phyloP scores from a whole-genome alignment of 78 protist species.

The Guillardia theta region DNA sequence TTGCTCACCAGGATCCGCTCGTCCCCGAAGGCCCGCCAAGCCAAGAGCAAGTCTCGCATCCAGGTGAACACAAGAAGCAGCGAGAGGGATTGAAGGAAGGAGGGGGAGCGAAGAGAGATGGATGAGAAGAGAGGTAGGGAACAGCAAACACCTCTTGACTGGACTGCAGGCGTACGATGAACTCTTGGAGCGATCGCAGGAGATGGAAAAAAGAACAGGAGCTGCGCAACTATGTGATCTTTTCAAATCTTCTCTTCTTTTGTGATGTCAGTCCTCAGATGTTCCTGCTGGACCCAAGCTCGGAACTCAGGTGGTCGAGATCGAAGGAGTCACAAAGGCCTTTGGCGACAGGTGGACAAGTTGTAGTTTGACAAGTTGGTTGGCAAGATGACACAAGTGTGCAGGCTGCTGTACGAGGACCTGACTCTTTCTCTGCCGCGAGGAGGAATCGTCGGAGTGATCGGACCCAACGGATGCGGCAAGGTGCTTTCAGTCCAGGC shows the following conservation, averaged over 20 bases:
- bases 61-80: too few relatives aligned
- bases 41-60: conserved; percentile 50
- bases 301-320: background rate
- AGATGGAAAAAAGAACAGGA: background rate
- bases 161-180: background rate
- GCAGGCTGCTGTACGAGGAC: conserved; percentile 29
- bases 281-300: background rate
- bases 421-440: conserved; percentile 37
- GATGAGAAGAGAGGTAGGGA: too few relatives aligned
- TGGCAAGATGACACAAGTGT: too few relatives aligned
- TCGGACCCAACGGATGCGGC: conserved; percentile 55
- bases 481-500: background rate
- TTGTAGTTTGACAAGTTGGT: too few relatives aligned
- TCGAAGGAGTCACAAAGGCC: background rate
- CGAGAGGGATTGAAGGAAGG: too few relatives aligned
- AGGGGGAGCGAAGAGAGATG: too few relatives aligned
- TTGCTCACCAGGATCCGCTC: too few relatives aligned
- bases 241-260: too few relatives aligned
- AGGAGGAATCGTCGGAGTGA: conserved; percentile 52
- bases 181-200: background rate
- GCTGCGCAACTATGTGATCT: background rate
- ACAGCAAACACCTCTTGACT: too few relatives aligned
- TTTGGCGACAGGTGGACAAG: conserved; percentile 35
- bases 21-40: background rate
- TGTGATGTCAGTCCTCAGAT: too few relatives aligned